Evolutionary conservation across 768 basidiomycete genomes (phyloP).

Genomic region (Cyathus striatus): DNA sequence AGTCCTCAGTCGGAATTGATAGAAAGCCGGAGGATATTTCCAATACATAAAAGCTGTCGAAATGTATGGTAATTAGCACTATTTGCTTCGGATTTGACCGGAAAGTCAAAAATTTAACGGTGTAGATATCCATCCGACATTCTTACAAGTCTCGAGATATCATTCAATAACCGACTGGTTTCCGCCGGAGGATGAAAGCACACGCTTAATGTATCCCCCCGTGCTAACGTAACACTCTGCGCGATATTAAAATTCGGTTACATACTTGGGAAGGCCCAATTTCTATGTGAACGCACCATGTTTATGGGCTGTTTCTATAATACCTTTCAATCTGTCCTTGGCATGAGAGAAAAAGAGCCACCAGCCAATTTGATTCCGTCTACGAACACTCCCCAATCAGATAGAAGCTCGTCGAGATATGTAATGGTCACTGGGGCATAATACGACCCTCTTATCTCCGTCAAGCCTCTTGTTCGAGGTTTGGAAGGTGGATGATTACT

Average conservation of each 20-base stretch:
- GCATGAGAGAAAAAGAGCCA: slow-evolving; percentile 38
- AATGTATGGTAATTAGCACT: not conserved
- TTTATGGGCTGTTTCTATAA: slow-evolving; percentile 37
- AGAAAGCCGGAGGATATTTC: slow-evolving; percentile 41
- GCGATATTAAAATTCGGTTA: not conserved
- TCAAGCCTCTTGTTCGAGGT: slow-evolving; percentile 29
- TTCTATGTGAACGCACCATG: slow-evolving; percentile 13
- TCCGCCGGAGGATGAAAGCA: slow-evolving; percentile 27
- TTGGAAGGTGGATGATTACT: slow-evolving; percentile 25
- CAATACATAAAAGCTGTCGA: slow-evolving; percentile 38
- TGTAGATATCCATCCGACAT: slow-evolving; percentile 22
- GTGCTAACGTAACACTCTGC: slow-evolving; percentile 32
- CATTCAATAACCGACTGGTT: slow-evolving; percentile 24
- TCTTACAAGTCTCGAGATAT: slow-evolving; percentile 29
- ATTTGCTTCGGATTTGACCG: too few species aligned
- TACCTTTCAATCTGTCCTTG: slow-evolving; percentile 25
- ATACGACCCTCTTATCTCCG: slow-evolving; percentile 41
- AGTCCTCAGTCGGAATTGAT: slow-evolving; percentile 39
- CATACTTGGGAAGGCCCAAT: not conserved
- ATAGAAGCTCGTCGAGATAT: slow-evolving; percentile 33
- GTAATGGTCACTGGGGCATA: slow-evolving; percentile 35
- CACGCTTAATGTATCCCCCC: slow-evolving; percentile 35
- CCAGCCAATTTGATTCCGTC: slow-evolving; percentile 43
- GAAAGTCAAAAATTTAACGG: not conserved
- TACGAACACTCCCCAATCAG: slow-evolving; percentile 35